These are phyloP conservation scores for Bonia amplexicaulis DNA, from an alignment of 176 grass and related monocot species.

Conservation along the genomic window DNA sequence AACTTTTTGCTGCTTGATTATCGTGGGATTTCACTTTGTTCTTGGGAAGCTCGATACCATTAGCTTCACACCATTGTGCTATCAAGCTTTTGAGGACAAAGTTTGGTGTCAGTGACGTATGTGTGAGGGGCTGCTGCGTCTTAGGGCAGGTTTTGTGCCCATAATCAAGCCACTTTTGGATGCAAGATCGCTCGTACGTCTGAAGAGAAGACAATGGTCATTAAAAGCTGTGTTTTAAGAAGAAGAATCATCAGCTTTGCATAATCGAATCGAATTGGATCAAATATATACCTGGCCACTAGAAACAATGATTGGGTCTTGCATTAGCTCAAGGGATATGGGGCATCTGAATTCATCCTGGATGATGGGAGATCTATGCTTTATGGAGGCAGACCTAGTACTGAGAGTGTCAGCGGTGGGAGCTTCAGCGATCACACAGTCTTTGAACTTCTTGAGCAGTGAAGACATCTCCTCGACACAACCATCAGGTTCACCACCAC, in stretches of 20 bases:
- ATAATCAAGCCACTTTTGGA: conserved; percentile 93
- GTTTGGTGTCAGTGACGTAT: conserved; percentile 75
- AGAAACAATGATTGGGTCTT: conserved; percentile 88
- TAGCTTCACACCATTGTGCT: conserved; percentile 90
- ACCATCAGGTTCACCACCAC: conserved; percentile 56
- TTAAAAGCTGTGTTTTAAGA: not conserved
- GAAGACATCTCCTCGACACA: conserved; percentile 79
- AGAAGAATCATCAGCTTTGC: not conserved
- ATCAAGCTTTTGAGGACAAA: conserved; percentile 94
- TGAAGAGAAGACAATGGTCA: conserved; percentile 16
- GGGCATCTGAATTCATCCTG: conserved; percentile 93
- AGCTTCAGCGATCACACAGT: conserved; percentile 43
- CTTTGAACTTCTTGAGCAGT: conserved; percentile 78
- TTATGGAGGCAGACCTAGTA: conserved; percentile 40
- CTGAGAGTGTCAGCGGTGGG: conserved; percentile 11
- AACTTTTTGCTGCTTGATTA: conserved; percentile 48
- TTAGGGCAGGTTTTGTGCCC: conserved; percentile 96
- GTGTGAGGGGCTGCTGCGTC: conserved; percentile 64
- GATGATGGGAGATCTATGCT: conserved; percentile 71
- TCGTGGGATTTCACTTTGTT: conserved; percentile 45
- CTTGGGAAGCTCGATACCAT: conserved; percentile 80
- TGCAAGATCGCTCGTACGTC: conserved; percentile 88
- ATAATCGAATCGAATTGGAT: not conserved
- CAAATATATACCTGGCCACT: conserved; percentile 61
- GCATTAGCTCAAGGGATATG: conserved; percentile 94